These are phyloP conservation scores for Prunus kanzakura DNA, from an alignment of 306 rosid genomes.

Conservation along the genomic window DNA sequence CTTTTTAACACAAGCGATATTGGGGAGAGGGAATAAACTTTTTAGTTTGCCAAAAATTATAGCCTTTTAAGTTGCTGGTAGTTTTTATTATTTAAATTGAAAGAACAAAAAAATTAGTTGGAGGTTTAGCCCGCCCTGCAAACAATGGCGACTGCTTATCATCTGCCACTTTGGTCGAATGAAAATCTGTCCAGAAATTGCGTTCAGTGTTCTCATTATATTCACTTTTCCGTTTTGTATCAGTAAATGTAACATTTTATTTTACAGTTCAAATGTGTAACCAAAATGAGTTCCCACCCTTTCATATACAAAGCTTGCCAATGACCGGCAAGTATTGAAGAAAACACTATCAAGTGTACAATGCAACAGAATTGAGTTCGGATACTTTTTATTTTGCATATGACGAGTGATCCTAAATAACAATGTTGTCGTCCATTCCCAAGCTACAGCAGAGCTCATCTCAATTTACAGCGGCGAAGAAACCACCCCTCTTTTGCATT, in stretches of 20 bases:
- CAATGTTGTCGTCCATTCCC: constrained; percentile 6
- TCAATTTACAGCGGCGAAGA: constrained; percentile 25
- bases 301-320: constrained; percentile 27
- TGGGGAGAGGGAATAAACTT: too few relatives aligned
- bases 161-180: not conserved
- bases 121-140: too few relatives aligned
- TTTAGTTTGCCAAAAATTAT: too few relatives aligned
- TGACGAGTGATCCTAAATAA: constrained; percentile 15
- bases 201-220: not conserved
- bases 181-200: not conserved
- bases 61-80: too few relatives aligned
- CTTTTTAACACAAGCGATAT: too few relatives aligned
- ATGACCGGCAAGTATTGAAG: constrained; percentile 13
- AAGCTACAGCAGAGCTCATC: not conserved
- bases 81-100: too few relatives aligned
- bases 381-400: constrained; percentile 6
- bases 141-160: not conserved
- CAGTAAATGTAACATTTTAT: not conserved
- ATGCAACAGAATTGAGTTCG: constrained; percentile 7
- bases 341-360: constrained; percentile 17
- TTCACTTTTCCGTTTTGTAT: not conserved
- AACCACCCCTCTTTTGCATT: not conserved
- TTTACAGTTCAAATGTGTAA: not conserved
- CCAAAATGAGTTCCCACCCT: not conserved
- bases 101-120: too few relatives aligned